Evolutionary conservation across 2,329 filamentous ascomycete genomes (phyloP), one percentile per base, ranked within the genome.

Genomic region (Aphanocladium album): DNA sequence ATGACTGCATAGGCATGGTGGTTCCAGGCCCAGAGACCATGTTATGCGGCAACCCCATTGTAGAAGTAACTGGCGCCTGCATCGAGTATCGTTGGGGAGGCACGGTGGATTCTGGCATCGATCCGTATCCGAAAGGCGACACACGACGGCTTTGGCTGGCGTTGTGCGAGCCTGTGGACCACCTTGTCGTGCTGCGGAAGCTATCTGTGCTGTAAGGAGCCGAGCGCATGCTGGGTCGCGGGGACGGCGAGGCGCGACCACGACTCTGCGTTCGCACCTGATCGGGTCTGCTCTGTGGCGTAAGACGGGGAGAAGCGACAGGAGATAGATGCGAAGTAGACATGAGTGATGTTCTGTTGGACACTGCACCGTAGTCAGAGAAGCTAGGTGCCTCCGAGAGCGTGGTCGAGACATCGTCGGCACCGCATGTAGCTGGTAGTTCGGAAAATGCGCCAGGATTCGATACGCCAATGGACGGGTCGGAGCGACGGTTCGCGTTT

Each of bases 81-180:
- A 63, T 83, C 50, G 79, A 78, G 74, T 87, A 80, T 37, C 83
- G 80, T 64, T 83, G 80, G 57, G 82, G 80, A 27, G 78, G 71
- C 61, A 81, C 82, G 66, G 85, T 86, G 33, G 82, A 75, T 57
- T 89, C 86, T 57, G 83, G 79, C 4, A 80, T 77, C 63, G 83
- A 80, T 64, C 88, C 82, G 71, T 87, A 87, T 47, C 87, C 79
- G 64, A 86, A 85, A 2, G 87, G 81, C 35, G 85, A 80, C 27
- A 82, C 80, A 35, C 86, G 79, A 60, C 83, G 77, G 67, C 76
- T 83, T 25, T 79, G 78, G 21, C 78, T 73, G 1, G 85, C 82
- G 21, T 82, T 86, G 62, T 88, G 90, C 3, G 87, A 90, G 16
- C 88, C 89, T 3, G 89, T 91, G 21, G 89, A 91, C 89, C 89